Base-by-base conservation (phyloP, 495 filamentous ascomycete species). In the Penicillium pulvis region DNA sequence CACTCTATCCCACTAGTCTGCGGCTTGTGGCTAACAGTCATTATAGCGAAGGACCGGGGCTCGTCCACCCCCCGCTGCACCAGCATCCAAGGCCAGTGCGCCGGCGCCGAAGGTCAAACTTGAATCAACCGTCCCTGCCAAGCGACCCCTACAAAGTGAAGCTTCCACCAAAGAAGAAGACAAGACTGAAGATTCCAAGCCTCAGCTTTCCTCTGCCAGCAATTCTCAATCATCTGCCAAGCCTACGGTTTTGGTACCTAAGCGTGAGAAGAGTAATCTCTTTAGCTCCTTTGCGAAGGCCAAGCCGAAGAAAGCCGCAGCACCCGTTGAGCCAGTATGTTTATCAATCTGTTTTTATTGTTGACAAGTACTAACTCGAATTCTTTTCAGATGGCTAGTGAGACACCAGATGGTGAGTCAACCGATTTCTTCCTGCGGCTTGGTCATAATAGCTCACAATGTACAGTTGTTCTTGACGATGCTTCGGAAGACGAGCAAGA, bases 211-310 rank as follows among this genome's bases (percentile, higher is more conserved):
- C 33, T 56, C 69, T 2, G 51, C 56, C 19, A 63, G 61, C 30
- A 62, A 57, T 44, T 66, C 71, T 28, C 60, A 72, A 30, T 52
- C 69, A 28, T 69, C 73, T 36, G 36, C 64, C 46, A 83, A 77
- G 47, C 53, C 74, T 47, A 51, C 59, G 57, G 69, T 77, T 58
- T 59, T 75, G 41, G 70, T 78, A 16, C 62, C 81, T 12, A 90
- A 91, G 68, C 81, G 81, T 17, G 84, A 87, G 64, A 75, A 80
- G 64, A 81, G 83, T 16, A 85, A 83, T 56, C 83, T 96, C 26
- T 92, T 94, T 72, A 89, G 87, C 63, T 89, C 92, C 1, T 96
- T 96, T 69, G 89, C 91, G 7, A 95, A 91, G 65, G 81, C 88
- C 3, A 90, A 90, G 43, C 76, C 89, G 0, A 87, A 83, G 58